A percentile compares a stretch with the other conserved stretches of the same genome.
These are phyloP conservation scores for Alternaria alternata DNA, from an alignment of 2,329 filamentous ascomycete species.

Conservation along the genomic window DNA sequence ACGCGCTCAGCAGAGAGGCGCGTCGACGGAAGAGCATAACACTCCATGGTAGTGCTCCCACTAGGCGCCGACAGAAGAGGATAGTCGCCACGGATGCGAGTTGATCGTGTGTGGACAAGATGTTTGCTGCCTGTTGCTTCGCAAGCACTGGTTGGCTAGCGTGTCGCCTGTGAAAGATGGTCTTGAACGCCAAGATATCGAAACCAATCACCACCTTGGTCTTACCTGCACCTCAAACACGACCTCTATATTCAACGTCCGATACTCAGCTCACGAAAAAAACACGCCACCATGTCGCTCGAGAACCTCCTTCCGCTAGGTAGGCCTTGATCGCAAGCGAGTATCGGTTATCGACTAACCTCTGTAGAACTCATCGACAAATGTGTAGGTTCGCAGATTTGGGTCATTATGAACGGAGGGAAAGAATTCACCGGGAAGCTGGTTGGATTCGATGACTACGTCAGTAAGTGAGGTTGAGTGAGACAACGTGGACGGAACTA, in stretches of 20 bases:
- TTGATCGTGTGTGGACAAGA: constrained; percentile 10
- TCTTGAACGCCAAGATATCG: constrained; percentile 30
- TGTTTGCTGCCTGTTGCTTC: constrained; percentile 29
- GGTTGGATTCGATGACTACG: constrained; percentile 97
- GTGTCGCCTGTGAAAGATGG: constrained; percentile 16
- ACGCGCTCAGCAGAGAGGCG: constrained; percentile 38
- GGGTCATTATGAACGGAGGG: constrained; percentile 99
- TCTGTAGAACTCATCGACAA: constrained; percentile 95
- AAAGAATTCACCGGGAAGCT: constrained; percentile 98
- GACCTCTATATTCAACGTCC: constrained; percentile 3
- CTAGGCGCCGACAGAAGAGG: constrained; percentile 34
- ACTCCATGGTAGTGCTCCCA: constrained; percentile 47
- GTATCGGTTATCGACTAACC: constrained; percentile 24
- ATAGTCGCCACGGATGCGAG: not conserved
- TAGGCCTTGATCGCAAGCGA: constrained; percentile 9
- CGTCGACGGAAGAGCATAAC: constrained; percentile 44
- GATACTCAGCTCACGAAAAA: constrained; percentile 1
- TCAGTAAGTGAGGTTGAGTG: constrained; percentile 75
- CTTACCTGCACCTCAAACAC: constrained; percentile 11
- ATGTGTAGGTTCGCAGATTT: constrained; percentile 96
- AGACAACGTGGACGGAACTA: not conserved
- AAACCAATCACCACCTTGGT: constrained; percentile 24
- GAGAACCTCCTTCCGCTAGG: constrained; percentile 46
- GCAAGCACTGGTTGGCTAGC: constrained; percentile 25
- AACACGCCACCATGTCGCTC: constrained; percentile 31